Evolutionary conservation across 345 rosid genomes (phyloP), one percentile per base, ranked within the genome.

Genomic region (Salix viminalis): DNA sequence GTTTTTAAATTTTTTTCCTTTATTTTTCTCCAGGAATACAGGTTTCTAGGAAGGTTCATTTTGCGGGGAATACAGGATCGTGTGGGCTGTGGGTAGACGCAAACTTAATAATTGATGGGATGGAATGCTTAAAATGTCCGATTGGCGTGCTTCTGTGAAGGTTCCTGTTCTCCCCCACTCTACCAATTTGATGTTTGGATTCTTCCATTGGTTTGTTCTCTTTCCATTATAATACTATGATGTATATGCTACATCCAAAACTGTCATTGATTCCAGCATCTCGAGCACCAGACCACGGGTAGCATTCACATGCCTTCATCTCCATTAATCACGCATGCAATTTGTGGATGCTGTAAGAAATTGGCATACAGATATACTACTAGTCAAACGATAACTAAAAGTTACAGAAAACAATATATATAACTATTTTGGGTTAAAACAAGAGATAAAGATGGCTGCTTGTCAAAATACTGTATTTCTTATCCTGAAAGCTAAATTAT

Each of bases 1-100:
- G 21, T 42, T 24, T 7, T 5, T 14, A 39, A 69, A 1, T 23
- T 41, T 41, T 41, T 60, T 28, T 50, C 46, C 19, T 16, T 37
- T 24, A 39, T 62, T 65, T 78, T 71, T 56, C 19, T 75, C 39
- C 9, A 23, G 0, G 62, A 9, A 19, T 60, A 61, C 13, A 5
- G 69, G 81, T 81, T 86, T 85, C 90, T 4, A 65, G 87, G 91
- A 88, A 88, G 86, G 80, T 88, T 85, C 87, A 39, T 16, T 36
- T 54, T 76, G 79, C 13, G 16, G 62, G 71, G 62, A 23, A 34
- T 10, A 12, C 68, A 54, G 32, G 23, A 37, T 30, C 1, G 6
- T 19, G 15, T 6, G n/a, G 11, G 54, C 8, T 13, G 4, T 32
- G 46, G 52, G 32, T 16, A 46, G 62, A 41, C 30, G 73, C 34